Base-by-base conservation (phyloP, 306 rosid species). In the Luffa aegyptiaca region DNA sequence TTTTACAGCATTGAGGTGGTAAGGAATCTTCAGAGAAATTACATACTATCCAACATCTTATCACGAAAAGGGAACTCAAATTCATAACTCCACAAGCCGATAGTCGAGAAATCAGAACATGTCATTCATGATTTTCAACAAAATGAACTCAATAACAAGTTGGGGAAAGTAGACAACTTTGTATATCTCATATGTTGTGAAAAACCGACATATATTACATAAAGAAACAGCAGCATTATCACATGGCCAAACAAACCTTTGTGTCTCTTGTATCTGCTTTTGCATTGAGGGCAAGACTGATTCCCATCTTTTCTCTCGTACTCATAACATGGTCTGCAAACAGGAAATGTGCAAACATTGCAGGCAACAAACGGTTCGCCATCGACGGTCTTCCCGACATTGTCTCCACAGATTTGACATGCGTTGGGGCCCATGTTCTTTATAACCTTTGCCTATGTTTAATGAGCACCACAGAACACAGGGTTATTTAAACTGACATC, bases 221-320 rank as follows among this genome's bases (percentile, higher is more conserved):
- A 1, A 69, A 66, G 46, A 63, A 33, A 61, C 26, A 20, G 9
- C 69, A 62, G 42, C 41, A 33, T 62, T 62, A 62, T 33, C 69
- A 10, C 18, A 26, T 62, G 41, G 45, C 17, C 5, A 64, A 35
- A 79, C 79, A 18, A 61, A 94, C 98, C 98, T 89, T 88, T 92
- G 84, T 83, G 97, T 83, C 91, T 89, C 83, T 85, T 92, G 86
- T 94, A 94, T 81, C 88, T 86, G 80, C 97, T 92, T 84, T 94
- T 94, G 86, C 98, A 94, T 79, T 94, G 97, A 21, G 98, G 97
- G 71, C 98, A 94, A 71, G 98, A 92, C 85, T 91, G 94, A 76
- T 91, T 94, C 65, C 98, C 98, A 84, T 94, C 97, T 87, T 94
- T 94, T 88, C 98, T 87, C 84, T 94, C 98, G 45, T 94, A 94